Evolutionary conservation across 2,329 filamentous ascomycete species (phyloP), one percentile per base, ranked within the genome.

Genomic region (Trichoderma asperellum): DNA sequence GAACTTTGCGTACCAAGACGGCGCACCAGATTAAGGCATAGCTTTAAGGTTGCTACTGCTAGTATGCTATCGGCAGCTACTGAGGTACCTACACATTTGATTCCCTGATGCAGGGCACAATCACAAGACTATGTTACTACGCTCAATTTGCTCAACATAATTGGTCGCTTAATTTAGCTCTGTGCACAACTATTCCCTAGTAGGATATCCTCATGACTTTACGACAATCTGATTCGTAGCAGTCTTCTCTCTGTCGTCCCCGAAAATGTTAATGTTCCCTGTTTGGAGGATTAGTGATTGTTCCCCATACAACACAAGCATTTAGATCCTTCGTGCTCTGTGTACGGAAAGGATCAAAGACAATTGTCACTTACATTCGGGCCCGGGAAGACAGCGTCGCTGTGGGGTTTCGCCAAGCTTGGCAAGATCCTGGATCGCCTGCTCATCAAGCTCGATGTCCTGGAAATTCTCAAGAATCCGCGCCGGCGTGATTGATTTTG

Each of bases 391-490:
- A 77, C 83, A 83, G 77, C 80, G 83, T 35, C 83, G 82, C 72
- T 77, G 75, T n/a, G 79, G 79, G 68, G 74, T 82, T 79, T 87
- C 83, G 56, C 89, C 89, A 10, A 92, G 85, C 76, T 85, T 81
- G 76, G 89, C 85, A 56, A 92, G 85, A 12, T 84, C 87, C 71
- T 84, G 81, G 74, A 89, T 86, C 73, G 90, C 87, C 63, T 84
- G 83, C 55, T 86, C 83, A 58, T 81, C 79, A 70, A 92, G 81
- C 75, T 92, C 85, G 63, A 89, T 83, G 78, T 91, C 85, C 81
- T 89, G 82, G 76, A 90, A 92, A 84, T 93, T 93, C 74, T 83
- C 85, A 75, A 86, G 82, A 73, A 94, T 93, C 68, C 91, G 87
- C 43, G 83, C 83, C 59, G 88, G 84, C 68, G 86, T 92, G 71